phyloP scores from a whole-genome alignment of 306 rosid species.

The Castanea crenata region DNA sequence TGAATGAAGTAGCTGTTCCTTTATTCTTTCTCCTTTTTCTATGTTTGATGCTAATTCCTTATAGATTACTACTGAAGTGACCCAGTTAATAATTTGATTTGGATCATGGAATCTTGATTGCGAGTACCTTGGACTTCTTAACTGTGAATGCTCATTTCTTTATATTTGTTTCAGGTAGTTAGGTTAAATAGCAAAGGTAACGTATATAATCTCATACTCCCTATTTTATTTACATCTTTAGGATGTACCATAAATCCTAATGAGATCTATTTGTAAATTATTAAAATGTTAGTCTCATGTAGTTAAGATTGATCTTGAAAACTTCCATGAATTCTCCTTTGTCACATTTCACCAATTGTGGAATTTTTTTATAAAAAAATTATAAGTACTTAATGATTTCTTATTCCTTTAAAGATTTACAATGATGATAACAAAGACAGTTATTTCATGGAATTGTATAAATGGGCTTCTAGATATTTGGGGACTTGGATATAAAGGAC shows the following conservation, averaged over 20 bases:
- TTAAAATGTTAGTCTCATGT: background rate
- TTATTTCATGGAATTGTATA: too few relatives aligned
- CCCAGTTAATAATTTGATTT: background rate
- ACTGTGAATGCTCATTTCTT: background rate
- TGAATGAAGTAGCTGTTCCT: conserved; percentile 22
- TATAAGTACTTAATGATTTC: too few relatives aligned
- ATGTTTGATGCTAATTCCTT: background rate
- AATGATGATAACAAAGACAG: too few relatives aligned
- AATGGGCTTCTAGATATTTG: too few relatives aligned
- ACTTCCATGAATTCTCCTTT: too few relatives aligned
- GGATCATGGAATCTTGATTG: background rate
- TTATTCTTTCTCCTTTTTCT: background rate
- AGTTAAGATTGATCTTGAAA: background rate
- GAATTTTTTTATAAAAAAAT: too few relatives aligned
- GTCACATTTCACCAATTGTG: too few relatives aligned
- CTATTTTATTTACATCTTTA: background rate
- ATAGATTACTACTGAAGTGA: background rate
- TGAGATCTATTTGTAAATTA: background rate
- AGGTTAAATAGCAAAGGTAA: background rate
- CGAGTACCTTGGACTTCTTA: background rate
- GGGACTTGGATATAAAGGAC: too few relatives aligned
- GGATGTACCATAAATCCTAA: background rate
- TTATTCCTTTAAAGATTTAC: too few relatives aligned
- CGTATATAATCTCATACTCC: background rate
- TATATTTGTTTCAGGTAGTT: background rate